These are phyloP conservation scores for Vitis hybrid DNA, from an alignment of 177 flowering plant species.

Conservation along the genomic window DNA sequence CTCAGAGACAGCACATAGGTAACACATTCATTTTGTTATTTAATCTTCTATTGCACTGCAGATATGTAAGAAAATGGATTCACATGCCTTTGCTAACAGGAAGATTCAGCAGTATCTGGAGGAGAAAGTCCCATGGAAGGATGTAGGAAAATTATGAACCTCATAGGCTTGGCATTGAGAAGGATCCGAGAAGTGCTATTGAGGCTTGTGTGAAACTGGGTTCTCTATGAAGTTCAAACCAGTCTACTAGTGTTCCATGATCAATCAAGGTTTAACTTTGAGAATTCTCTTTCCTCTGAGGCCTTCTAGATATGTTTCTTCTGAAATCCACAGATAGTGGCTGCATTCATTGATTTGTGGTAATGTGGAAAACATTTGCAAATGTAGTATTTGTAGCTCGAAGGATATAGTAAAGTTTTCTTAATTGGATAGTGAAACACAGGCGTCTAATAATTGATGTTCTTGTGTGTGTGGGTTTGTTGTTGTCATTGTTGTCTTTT, in stretches of 20 bases:
- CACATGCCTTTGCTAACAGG: background rate
- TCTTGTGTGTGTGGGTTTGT: no score
- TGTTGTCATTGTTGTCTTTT: no score
- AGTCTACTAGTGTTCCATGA: background rate
- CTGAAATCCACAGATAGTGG: background rate
- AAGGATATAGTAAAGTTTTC: background rate
- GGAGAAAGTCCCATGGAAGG: background rate
- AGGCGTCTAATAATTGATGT: background rate
- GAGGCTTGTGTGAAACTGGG: background rate
- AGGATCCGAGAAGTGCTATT: background rate
- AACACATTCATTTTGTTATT: background rate
- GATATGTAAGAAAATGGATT: background rate
- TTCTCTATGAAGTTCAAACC: background rate
- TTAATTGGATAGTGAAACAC: background rate
- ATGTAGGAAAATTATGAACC: background rate
- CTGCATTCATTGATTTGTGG: background rate
- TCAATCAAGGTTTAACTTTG: background rate
- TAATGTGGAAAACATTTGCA: background rate
- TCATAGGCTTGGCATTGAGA: background rate
- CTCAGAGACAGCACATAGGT: constrained; percentile 1
- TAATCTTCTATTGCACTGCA: background rate
- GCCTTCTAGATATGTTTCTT: background rate
- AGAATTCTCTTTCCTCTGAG: background rate
- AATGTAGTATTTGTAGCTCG: background rate
- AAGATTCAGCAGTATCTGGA: background rate